Conservation (phyloP, 2,329 filamentous ascomycete species). For the Pseudovirgaria hyperparasitica region DNA sequence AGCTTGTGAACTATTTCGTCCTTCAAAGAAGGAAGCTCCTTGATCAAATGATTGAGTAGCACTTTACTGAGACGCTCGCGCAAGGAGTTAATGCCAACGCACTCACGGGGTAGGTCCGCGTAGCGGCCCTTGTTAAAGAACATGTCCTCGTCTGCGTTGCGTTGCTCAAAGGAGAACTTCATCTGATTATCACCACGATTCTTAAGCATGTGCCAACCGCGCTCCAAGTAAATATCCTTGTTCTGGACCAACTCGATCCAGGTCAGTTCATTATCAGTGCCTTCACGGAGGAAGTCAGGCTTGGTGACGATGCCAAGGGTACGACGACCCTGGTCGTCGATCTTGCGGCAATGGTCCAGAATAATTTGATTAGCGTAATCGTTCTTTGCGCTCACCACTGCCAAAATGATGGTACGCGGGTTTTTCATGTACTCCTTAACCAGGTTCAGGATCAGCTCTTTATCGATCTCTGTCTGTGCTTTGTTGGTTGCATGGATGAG, state of each 20-base stretch:
- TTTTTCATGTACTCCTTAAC: conserved; percentile 16
- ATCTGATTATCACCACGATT: conserved; percentile 31
- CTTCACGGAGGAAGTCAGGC: conserved; percentile 31
- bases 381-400: conserved; percentile 25
- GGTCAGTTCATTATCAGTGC: conserved; percentile 26
- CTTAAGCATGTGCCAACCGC: conserved; percentile 43
- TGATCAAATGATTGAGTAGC: conserved; percentile 25
- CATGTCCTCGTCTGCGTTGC: conserved; percentile 23
- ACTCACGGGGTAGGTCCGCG: conserved; percentile 12
- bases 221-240: conserved; percentile 25
- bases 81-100: conserved; percentile 37
- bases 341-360: conserved; percentile 32
- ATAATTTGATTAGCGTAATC: conserved; percentile 45
- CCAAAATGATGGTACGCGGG: conserved; percentile 16
- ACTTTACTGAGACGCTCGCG: conserved; percentile 38
- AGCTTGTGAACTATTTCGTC: conserved; percentile 19
- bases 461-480: conserved; percentile 12
- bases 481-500: conserved; percentile 25
- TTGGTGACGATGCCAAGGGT: conserved; percentile 49
- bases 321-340: conserved; percentile 33
- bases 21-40: conserved; percentile 22
- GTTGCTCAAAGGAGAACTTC: conserved; percentile 22
- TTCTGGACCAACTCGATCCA: conserved; percentile 30
- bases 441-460: conserved; percentile 11
- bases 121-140: conserved; percentile 24